A percentile compares a stretch with the other conserved stretches of the same genome.
Evolutionary conservation across 345 rosid genomes (phyloP).

Genomic region (Eucalyptus sideroxylon): DNA sequence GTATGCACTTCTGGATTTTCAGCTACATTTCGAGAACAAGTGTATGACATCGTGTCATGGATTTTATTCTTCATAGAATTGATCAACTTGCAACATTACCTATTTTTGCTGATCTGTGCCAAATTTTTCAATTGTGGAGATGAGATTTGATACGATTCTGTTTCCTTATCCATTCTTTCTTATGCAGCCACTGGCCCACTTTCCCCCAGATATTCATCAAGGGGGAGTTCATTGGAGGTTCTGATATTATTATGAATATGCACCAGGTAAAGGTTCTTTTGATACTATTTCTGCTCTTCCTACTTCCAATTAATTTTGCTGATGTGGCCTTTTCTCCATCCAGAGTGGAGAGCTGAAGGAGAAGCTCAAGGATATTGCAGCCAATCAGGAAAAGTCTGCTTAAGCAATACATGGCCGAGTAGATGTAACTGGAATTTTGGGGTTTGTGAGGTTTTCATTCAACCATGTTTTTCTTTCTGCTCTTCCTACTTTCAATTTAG

Average conservation of each 20-base stretch:
- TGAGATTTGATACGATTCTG: not conserved
- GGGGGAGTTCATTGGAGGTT: slow-evolving; percentile 95
- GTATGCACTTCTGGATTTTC: not conserved
- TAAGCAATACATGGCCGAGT: not conserved
- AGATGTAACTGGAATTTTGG: not conserved
- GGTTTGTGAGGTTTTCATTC: not conserved
- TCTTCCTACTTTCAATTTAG: not conserved
- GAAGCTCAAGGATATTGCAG: slow-evolving; percentile 46
- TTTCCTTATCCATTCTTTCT: not conserved
- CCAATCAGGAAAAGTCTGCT: not conserved
- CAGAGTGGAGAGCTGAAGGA: slow-evolving; percentile 85
- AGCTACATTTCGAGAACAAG: not conserved
- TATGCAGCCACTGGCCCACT: slow-evolving; percentile 88
- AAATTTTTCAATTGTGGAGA: not conserved
- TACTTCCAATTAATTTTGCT: not conserved
- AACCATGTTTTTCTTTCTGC: not conserved
- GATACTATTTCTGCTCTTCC: not conserved
- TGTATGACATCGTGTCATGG: not conserved
- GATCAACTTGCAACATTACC: not conserved
- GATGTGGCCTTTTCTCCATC: not conserved
- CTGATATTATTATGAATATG: slow-evolving; percentile 82
- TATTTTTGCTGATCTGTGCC: not conserved
- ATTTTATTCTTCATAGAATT: not conserved
- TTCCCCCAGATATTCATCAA: slow-evolving; percentile 91
- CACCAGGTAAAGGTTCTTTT: slow-evolving; percentile 49